A percentile compares a stretch with the other conserved stretches of the same genome.
Conservation (phyloP, 495 filamentous ascomycete genomes). For the Friedmanniomyces simplex region DNA sequence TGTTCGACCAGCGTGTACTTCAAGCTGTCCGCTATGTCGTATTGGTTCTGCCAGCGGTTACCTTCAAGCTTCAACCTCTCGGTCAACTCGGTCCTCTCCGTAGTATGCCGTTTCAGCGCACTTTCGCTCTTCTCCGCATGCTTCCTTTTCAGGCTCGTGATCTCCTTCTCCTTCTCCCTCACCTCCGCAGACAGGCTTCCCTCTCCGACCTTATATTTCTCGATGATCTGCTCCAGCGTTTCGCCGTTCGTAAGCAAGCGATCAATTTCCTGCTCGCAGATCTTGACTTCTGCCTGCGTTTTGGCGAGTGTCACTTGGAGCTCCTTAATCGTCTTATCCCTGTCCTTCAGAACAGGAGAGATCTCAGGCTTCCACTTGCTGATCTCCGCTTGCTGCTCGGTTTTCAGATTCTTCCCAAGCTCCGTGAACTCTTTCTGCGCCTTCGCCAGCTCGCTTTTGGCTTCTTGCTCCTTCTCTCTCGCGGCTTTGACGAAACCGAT, state of each 20-base stretch:
- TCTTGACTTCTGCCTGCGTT: constrained; percentile 11
- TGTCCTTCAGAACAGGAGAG: constrained; percentile 2
- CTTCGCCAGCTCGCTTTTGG: constrained; percentile 33
- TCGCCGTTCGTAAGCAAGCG: not conserved
- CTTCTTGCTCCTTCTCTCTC: not conserved
- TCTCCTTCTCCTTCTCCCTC: not conserved
- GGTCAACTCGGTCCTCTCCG: not conserved
- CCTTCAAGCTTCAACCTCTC: not conserved
- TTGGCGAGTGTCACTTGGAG: constrained; percentile 22
- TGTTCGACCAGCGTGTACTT: not conserved
- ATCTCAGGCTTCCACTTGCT: constrained; percentile 21
- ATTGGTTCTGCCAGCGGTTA: not conserved
- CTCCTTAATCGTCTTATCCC: constrained; percentile 19
- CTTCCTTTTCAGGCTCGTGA: too few relatives aligned
- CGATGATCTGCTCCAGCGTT: not conserved
- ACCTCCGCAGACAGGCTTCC: not conserved
- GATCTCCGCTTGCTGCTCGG: constrained; percentile 41
- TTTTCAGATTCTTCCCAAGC: constrained; percentile 49
- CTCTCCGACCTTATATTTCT: not conserved
- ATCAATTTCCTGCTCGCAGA: not conserved
- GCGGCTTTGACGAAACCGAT: constrained; percentile 20
- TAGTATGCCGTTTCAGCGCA: not conserved
- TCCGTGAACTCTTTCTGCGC: constrained; percentile 42
- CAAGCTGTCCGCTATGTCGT: not conserved
- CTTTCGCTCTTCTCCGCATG: too few relatives aligned